These are phyloP conservation scores for Myriosclerotinia curreyana DNA, from an alignment of 2,329 filamentous ascomycete genomes.

Conservation along the genomic window DNA sequence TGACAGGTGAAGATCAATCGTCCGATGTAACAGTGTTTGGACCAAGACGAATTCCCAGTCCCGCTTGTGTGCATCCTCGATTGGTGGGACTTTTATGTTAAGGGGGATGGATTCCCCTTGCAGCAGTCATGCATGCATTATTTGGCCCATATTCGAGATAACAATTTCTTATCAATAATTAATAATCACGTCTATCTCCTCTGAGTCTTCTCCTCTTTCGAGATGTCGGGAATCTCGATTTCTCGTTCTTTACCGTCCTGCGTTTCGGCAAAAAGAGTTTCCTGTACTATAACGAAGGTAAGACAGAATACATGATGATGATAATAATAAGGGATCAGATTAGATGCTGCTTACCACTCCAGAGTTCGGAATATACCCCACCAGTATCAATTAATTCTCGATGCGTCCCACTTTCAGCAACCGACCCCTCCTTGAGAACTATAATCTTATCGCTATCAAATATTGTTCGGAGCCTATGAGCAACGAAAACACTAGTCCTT, in stretches of 20 bases:
- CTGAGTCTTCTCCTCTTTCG: slow-evolving; percentile 10
- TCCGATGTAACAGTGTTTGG: not conserved
- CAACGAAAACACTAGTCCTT: slow-evolving; percentile 91
- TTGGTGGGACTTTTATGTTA: slow-evolving; percentile 7
- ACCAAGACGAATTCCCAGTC: slow-evolving; percentile 1
- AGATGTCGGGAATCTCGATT: slow-evolving; percentile 27
- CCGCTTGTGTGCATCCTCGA: not conserved
- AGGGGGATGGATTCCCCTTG: slow-evolving; percentile 14
- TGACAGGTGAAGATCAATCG: not conserved
- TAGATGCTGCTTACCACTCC: slow-evolving; percentile 66
- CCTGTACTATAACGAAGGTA: slow-evolving; percentile 51
- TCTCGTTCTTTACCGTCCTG: slow-evolving; percentile 45
- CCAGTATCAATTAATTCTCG: slow-evolving; percentile 73
- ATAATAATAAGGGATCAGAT: slow-evolving; percentile 13
- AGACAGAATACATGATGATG: slow-evolving; percentile 22
- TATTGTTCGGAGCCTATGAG: slow-evolving; percentile 87
- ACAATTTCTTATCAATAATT: slow-evolving; percentile 16
- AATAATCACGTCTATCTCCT: slow-evolving; percentile 14
- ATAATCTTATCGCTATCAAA: slow-evolving; percentile 93
- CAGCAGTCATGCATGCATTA: slow-evolving; percentile 11
- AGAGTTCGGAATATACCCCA: slow-evolving; percentile 83
- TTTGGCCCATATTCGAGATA: slow-evolving; percentile 5
- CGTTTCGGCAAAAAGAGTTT: slow-evolving; percentile 52
- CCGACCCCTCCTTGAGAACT: slow-evolving; percentile 76
- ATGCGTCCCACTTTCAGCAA: slow-evolving; percentile 90